A percentile compares a stretch with the other conserved stretches of the same genome.
Conservation (phyloP, 768 basidiomycete species). For the Trichaptum fuscoviolaceum region DNA sequence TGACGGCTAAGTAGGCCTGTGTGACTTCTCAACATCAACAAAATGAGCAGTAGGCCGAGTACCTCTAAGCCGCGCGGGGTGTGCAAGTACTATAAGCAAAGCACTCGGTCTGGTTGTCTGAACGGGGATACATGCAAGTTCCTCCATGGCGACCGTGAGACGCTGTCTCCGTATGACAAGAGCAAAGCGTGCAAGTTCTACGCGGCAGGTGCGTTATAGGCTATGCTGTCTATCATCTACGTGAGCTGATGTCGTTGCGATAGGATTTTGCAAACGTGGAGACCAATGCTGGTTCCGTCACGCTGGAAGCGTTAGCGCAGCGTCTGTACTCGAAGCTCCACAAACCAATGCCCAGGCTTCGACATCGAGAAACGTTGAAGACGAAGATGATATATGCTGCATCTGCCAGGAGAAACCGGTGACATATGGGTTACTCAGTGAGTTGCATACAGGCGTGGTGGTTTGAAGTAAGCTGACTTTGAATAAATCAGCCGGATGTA, state of each 20-base stretch:
- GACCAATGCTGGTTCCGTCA: conserved; percentile 76
- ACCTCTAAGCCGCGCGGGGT: conserved; percentile 69
- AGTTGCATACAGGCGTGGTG: conserved; percentile 11
- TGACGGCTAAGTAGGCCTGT: neutral
- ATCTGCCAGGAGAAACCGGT: conserved; percentile 73
- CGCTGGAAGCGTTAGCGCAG: conserved; percentile 21
- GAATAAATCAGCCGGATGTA: conserved; percentile 55
- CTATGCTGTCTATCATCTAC: neutral
- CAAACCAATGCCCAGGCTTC: neutral
- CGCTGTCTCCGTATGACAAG: conserved; percentile 65
- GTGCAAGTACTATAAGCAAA: conserved; percentile 55
- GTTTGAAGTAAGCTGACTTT: neutral
- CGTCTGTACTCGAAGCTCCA: conserved; percentile 14
- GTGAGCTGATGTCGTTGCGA: neutral
- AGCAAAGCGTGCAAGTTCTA: conserved; percentile 66
- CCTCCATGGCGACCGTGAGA: conserved; percentile 49
- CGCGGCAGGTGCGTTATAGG: conserved; percentile 40
- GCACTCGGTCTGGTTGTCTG: conserved; percentile 60
- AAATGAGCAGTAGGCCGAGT: neutral
- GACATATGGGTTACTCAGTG: conserved; percentile 66
- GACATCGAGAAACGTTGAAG: neutral
- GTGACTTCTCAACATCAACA: too few species aligned
- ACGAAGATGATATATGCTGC: conserved; percentile 51
- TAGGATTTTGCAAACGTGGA: conserved; percentile 69
- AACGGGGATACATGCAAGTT: conserved; percentile 71